Conservation (phyloP, 2,329 filamentous ascomycete species). For the Fusarium torulosum region DNA sequence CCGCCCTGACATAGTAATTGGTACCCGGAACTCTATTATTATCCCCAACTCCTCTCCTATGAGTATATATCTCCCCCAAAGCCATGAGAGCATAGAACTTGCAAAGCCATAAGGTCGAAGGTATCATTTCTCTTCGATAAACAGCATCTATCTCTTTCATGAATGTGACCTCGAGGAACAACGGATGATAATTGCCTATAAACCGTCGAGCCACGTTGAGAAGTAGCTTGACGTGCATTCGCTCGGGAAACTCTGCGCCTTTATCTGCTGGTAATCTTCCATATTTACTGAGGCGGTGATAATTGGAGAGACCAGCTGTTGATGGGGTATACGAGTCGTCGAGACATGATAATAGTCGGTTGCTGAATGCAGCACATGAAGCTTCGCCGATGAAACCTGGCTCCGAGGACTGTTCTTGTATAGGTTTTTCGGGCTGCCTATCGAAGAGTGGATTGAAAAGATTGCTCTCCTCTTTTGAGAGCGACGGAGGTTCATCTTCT, state of each 20-base stretch:
- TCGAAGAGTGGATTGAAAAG: constrained; percentile 50
- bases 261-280: constrained; percentile 4
- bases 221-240: constrained; percentile 50
- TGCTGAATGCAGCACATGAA: constrained; percentile 50
- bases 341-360: constrained; percentile 48
- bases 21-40: constrained; percentile 55
- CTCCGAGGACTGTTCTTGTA: constrained; percentile 37
- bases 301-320: constrained; percentile 47
- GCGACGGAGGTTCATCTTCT: constrained; percentile 24
- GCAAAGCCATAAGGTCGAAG: constrained; percentile 53
- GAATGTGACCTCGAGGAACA: constrained; percentile 54
- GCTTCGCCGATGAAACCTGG: constrained; percentile 51
- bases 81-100: constrained; percentile 61
- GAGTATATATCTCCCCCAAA: constrained; percentile 60
- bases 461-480: constrained; percentile 47
- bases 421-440: constrained; percentile 32
- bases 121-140: constrained; percentile 51
- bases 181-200: constrained; percentile 50
- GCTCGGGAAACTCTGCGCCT: constrained; percentile 38
- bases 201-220: constrained; percentile 49
- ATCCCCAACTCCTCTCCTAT: constrained; percentile 49
- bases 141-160: constrained; percentile 54
- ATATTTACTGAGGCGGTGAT: constrained; percentile 33
- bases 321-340: constrained; percentile 47
- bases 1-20: constrained; percentile 57